Conservation (phyloP, 495 filamentous ascomycete genomes). For the Penicillium desertorum region DNA sequence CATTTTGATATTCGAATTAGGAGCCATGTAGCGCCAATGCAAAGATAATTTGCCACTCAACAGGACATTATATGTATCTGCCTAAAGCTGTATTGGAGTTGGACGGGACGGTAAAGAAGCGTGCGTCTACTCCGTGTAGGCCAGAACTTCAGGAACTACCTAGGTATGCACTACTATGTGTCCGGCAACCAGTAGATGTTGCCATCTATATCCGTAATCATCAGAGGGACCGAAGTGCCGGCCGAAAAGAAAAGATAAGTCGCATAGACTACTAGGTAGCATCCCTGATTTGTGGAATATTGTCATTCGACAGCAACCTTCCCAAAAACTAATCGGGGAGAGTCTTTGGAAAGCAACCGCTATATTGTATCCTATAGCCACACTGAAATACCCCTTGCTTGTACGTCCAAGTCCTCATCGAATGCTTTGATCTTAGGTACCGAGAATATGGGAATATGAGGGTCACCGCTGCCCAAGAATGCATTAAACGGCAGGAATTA, state of each 20-base stretch:
- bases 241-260: constrained; percentile 4
- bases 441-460: background rate
- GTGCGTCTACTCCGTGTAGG: background rate
- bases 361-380: constrained; percentile 11
- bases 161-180: background rate
- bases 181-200: no score
- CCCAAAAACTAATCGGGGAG: constrained; percentile 11
- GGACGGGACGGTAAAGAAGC: background rate
- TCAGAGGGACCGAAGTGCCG: background rate
- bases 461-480: background rate
- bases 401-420: constrained; percentile 7
- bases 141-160: background rate
- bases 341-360: constrained; percentile 11
- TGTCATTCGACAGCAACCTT: constrained; percentile 6
- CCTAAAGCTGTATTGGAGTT: background rate
- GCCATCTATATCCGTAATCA: no score
- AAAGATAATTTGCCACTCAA: constrained; percentile 1
- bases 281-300: constrained; percentile 5
- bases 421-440: constrained; percentile 5
- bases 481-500: background rate
- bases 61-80: background rate
- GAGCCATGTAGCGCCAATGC: background rate
- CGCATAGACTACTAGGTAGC: background rate
- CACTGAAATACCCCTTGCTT: constrained; percentile 2
- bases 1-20: constrained; percentile 12